These are phyloP conservation scores for Rutidosis leptorrhynchoides DNA, from an alignment of 129 eudicot species.

Conservation along the genomic window DNA sequence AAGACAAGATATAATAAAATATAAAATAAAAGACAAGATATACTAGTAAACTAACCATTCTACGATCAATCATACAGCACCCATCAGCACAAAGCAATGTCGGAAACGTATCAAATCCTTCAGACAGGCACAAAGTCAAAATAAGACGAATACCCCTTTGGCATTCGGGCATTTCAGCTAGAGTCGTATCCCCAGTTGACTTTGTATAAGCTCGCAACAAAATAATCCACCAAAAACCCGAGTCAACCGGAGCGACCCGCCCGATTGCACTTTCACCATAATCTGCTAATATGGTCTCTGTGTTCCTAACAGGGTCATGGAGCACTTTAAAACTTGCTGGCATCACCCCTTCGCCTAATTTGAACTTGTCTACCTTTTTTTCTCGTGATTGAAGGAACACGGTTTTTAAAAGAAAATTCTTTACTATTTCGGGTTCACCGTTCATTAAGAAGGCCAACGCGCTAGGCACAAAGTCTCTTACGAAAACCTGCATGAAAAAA, in stretches of 20 bases:
- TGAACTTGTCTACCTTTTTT: conserved; percentile 81
- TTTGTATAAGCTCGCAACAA: conserved; percentile 88
- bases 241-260: conserved; percentile 96
- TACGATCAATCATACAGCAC: conserved; percentile 91
- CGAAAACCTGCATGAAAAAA: conserved; percentile 57
- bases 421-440: conserved; percentile 90
- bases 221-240: conserved; percentile 99
- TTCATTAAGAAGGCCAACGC: conserved; percentile 95
- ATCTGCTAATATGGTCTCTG: conserved; percentile 80
- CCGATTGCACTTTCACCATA: conserved; percentile 98
- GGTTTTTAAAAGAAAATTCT: conserved; percentile 76
- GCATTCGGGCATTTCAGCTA: conserved; percentile 78
- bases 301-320: conserved; percentile 69
- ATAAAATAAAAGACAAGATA: neutral
- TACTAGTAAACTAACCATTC: conserved; percentile 65
- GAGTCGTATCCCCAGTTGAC: conserved; percentile 80
- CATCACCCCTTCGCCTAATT: conserved; percentile 95
- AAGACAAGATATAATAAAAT: neutral
- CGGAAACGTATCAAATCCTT: conserved; percentile 96
- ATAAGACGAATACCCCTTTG: conserved; percentile 89
- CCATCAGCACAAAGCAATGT: conserved; percentile 96
- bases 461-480: conserved; percentile 92
- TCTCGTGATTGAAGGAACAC: conserved; percentile 91
- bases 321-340: conserved; percentile 98
- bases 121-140: conserved; percentile 77